Base-by-base conservation (phyloP, 495 filamentous ascomycete species). In the Penicillium macrosclerotiorum region DNA sequence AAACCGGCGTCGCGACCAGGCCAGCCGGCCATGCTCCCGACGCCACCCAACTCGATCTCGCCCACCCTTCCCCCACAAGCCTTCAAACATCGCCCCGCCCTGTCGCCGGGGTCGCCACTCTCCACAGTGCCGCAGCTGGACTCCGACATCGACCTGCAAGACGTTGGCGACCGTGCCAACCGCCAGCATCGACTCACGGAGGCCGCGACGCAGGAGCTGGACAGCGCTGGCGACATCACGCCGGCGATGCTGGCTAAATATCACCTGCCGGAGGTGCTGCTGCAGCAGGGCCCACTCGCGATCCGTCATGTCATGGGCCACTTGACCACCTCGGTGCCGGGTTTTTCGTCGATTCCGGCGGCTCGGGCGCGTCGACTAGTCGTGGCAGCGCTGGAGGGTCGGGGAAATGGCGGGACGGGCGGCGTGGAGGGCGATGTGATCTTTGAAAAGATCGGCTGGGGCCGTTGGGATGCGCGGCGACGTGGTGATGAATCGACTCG, bases 371-470 rank as follows among this genome's bases (percentile, higher is more conserved):
- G 93, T 55, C 82, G 93, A 60, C 71, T 95, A 26, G 88, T 95
- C 3, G 90, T 94, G 14, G 84, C 81, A 16, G 90, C 90, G 23
- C 65, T 96, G 25, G 90, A 95, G 68, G 79, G 83, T 54, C 82
- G 85, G 49, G 83, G 83, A 47, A 76, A 68, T 31, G 78, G 77
- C 24, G 77, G 82, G 53, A 79, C 80, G 29, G 88, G 84, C 39
- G 75, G 84, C 31, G 47, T 66, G 8, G 68, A 84, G 42, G 83
- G 86, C 53, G 87, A 92, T 42, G 87, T 97, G 42, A 76, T 86
- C 53, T 98, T 96, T 57, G 86, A 94, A 63, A 98, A 98, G 71
- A 86, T 95, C 46, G 93, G 93, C 47, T 98, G 93, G 93, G 93
- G 93, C 37, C 83, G 89, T 35, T 98, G 93, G 93, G 85, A 93